Evolutionary conservation across 495 filamentous ascomycete genomes (phyloP), one percentile per base, ranked within the genome.

Genomic region (Annulohypoxylon stygium): DNA sequence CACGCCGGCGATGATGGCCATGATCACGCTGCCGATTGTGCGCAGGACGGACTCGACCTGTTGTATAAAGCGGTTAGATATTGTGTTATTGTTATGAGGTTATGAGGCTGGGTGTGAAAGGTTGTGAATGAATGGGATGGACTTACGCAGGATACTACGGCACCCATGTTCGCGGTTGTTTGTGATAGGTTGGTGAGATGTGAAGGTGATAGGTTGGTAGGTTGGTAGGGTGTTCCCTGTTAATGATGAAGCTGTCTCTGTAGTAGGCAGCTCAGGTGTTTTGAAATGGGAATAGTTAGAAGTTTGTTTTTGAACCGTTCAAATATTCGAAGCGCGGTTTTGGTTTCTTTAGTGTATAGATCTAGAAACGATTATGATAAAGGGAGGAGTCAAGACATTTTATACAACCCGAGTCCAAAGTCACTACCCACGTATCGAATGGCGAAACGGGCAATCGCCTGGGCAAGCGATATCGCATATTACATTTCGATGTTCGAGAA

Each of bases 131-230:
- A 30, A 2, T 48, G 7, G 16, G 41, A 11, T 9, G 54, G 26
- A 91, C 94, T 74, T 95, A 98, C 95, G 76, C 95, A 97, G 82
- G 94, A 97, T 68, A 97, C 88, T 80, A 98, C 93, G 83, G 93
- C 95, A 84, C 95, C 95, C 95, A 98, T 98, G 78, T 84, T 93
- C 86, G 79, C 62, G 78, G 71, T 73, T 80, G 33, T 60, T 33
- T 57, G 30, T 30, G 25, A 14, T 77, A 66, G 50, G 74, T 47
- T 59, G 48, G 30, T 30, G 30, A 30, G 30, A 30, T 30, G 30
- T 0, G 3, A 0, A 30, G 30, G 30, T 30, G 25, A 14, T 77
- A 66, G 50, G 74, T 47, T 51, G 54, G 26, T 55, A 69, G 67
- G 33, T 57, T 57, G 65, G 50, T 71, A 25, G 51, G 61, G 76